Evolutionary conservation across 1,284 basidiomycete species (phyloP), one percentile per base, ranked within the genome.

Genomic region (Cutaneotrichosporon cavernicola): DNA sequence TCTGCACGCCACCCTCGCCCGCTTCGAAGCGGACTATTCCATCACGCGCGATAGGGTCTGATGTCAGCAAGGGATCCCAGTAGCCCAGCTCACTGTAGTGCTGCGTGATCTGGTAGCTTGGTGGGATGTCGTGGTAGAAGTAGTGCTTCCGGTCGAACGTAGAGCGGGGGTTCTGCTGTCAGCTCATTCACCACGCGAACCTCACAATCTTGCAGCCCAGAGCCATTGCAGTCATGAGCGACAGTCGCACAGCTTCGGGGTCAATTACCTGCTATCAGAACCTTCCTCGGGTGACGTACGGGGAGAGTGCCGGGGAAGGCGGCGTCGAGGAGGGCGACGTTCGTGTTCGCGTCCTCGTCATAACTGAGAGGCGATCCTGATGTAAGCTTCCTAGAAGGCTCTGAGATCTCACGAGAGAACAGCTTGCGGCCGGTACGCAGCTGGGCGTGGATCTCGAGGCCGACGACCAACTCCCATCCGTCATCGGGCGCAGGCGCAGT

Each of bases 111-210:
- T 99, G 97, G 80, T 95, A 99, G 0, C 95, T 96, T 4, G 89
- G 84, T 0, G 97, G 93, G 36, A 97, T 85, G 80, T 99, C 96
- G 1, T 92, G 87, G 76, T 99, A 99, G 80, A 98, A 98, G 78
- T 99, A 99, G 78, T 99, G 96, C 77, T 99, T 99, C 70, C 96
- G 84, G 80, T 99, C 96, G 70, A 97, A 97, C 1, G 89, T 85
- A 0, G 91, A 95, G n/a, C 85, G 83, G 0, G 71, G 71, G 71
- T 91, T 90, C 80, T 81, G 64, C 1, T 16, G 40, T 66, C 31
- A 69, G 64, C 49, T 53, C 3, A 6, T 5, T 18, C 5, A 32
- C 30, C 3, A 21, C n/a, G 5, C 10, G 11, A 7, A 62, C 38
- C 78, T 69, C 46, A 81, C 80, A 10, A 98, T 84, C 0, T 85